Percentiles rank a stretch among this genome's conserved stretches.
These are phyloP conservation scores for Microbotryum lychnidis-dioicae DNA, from an alignment of 1,284 basidiomycete genomes.

Conservation along the genomic window DNA sequence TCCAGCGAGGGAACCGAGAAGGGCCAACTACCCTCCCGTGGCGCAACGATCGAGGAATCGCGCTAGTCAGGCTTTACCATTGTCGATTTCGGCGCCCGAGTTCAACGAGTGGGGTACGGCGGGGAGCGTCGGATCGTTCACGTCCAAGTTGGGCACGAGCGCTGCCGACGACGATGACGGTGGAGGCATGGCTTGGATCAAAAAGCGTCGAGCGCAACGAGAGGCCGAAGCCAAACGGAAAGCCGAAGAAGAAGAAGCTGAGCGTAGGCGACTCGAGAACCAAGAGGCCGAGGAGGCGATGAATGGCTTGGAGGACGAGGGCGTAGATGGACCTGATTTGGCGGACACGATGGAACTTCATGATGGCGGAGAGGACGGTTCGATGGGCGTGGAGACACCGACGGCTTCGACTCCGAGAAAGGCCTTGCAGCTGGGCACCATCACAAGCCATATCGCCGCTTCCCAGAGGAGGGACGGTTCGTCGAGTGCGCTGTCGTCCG, in stretches of 20 bases:
- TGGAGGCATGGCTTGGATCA: constrained; percentile 33
- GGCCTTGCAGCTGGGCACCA: neutral
- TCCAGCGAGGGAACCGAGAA: neutral
- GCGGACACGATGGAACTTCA: neutral
- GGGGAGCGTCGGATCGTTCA: neutral
- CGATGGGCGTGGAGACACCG: neutral
- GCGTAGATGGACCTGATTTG: no score
- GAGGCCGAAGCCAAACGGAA: constrained; percentile 19
- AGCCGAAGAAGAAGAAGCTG: constrained; percentile 10
- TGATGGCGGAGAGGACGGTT: constrained; percentile 3
- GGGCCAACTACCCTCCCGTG: constrained; percentile 25
- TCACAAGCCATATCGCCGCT: no score
- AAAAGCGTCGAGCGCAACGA: constrained; percentile 26
- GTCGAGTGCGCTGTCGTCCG: no score
- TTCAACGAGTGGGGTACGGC: constrained; percentile 19
- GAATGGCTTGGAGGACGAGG: constrained; percentile 1
- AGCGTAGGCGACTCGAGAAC: neutral
- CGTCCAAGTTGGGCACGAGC: neutral
- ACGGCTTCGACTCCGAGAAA: constrained; percentile 4
- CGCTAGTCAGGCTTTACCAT: neutral
- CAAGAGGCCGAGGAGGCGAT: constrained; percentile 1
- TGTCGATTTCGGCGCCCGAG: constrained; percentile 5
- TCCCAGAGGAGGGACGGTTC: no score
- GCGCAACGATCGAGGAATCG: constrained; percentile 18
- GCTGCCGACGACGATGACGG: constrained; percentile 32